Percentiles rank a stretch among this genome's conserved stretches.
Conservation (phyloP, 129 eudicot genomes). For the Kitagawia praeruptora region DNA sequence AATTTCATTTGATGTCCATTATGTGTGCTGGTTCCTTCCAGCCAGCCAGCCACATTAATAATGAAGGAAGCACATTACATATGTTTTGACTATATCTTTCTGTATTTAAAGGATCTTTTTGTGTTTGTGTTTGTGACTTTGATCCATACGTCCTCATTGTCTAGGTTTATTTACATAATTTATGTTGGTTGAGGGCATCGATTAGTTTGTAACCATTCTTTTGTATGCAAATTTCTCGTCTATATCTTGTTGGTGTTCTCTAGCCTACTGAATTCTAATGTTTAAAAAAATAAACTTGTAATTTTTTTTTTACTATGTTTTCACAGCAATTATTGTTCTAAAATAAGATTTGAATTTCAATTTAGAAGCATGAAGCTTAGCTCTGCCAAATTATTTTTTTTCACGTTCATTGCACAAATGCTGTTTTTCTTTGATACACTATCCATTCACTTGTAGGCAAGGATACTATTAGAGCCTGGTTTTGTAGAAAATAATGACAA, state of each 20-base stretch:
- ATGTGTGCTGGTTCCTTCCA: neutral
- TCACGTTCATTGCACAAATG: neutral
- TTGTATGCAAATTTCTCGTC: neutral
- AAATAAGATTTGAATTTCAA: neutral
- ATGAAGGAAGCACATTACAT: neutral
- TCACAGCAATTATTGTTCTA: neutral
- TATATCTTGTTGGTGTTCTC: neutral
- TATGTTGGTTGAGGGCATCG: neutral
- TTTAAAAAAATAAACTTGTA: too few relatives aligned
- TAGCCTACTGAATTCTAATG: too few relatives aligned
- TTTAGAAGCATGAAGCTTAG: neutral
- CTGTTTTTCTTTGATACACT: neutral
- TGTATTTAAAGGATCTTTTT: neutral
- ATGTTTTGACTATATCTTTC: neutral
- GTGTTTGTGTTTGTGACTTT: neutral
- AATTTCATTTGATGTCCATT: neutral
- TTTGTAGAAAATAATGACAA: constrained; percentile 32
- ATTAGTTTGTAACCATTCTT: neutral
- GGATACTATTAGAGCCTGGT: constrained; percentile 79
- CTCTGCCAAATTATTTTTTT: neutral
- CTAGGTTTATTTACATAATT: neutral
- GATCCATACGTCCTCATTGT: neutral
- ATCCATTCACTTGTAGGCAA: constrained; percentile 50
- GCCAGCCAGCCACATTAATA: neutral
- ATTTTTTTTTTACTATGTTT: neutral